Conservation (phyloP, 1,284 basidiomycete genomes). For the Amylostereum areolatum region DNA sequence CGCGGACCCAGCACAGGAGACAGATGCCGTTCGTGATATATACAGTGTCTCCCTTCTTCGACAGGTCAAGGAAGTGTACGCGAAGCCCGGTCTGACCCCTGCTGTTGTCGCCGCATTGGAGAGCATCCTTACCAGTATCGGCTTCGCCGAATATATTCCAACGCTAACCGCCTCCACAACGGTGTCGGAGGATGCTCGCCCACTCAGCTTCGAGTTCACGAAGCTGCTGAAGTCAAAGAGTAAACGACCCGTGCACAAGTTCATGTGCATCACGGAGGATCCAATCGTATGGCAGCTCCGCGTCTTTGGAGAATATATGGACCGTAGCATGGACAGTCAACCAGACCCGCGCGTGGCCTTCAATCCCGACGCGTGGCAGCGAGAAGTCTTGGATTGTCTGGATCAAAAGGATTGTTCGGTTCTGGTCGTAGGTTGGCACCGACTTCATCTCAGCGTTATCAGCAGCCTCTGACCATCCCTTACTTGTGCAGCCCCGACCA, state of each 20-base stretch:
- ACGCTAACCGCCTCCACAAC: slow-evolving; percentile 16
- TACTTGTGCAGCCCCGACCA: slow-evolving; percentile 46
- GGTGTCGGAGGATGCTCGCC: slow-evolving; percentile 25
- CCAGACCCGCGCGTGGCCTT: slow-evolving; percentile 55
- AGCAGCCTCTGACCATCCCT: background rate
- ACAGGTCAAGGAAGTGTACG: slow-evolving; percentile 38
- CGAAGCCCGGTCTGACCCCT: slow-evolving; percentile 29
- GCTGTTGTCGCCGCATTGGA: slow-evolving; percentile 32
- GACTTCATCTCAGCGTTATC: background rate
- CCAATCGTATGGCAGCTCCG: slow-evolving; percentile 61
- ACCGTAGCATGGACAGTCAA: slow-evolving; percentile 59
- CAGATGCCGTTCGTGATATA: slow-evolving; percentile 32
- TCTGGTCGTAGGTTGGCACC: slow-evolving; percentile 54
- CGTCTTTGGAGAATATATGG: slow-evolving; percentile 68
- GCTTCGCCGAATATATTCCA: slow-evolving; percentile 35
- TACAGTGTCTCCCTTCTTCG: slow-evolving; percentile 40
- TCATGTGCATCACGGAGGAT: slow-evolving; percentile 52
- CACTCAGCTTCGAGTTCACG: slow-evolving; percentile 47
- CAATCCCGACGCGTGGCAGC: slow-evolving; percentile 66
- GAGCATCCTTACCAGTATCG: slow-evolving; percentile 35
- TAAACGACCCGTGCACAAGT: slow-evolving; percentile 34
- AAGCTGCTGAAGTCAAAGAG: slow-evolving; percentile 45
- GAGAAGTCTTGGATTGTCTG: slow-evolving; percentile 56
- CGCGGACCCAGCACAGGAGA: slow-evolving; percentile 31
- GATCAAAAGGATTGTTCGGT: slow-evolving; percentile 49